Base-by-base conservation (phyloP, 1,139 yeast species). In the Hyphopichia wangnamkhiaoensis region DNA sequence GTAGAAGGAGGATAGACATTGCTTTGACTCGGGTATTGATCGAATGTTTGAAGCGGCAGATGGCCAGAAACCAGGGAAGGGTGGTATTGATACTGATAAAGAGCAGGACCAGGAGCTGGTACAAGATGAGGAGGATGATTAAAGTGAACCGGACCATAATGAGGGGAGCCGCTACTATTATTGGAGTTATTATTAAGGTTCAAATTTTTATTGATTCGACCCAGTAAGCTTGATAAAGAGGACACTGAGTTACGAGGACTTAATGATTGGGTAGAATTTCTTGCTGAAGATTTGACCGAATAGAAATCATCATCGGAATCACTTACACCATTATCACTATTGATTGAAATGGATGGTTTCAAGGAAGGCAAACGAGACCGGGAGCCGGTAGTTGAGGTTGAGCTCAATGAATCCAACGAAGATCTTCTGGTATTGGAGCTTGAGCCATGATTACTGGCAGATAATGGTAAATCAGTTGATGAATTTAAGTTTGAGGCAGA, bases 221-320 rank as follows among this genome's bases (percentile, higher is more conserved):
- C 78, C 44, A 67, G 75, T 31, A 78, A 55, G 42, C 76, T 72
- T 38, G 72, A 67, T 33, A 78, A 48, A 1, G 79, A 63, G 33
- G 65, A 57, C 8, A 76, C 58, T 1, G 81, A 75, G 37, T 65
- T 65, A 37, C 80, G 61, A 2, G 82, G 81, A 1, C 80, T 71
- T 17, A 60, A 47, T 4, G 64, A 50, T 42, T 58, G 61, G 7
- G 67, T 54, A 27, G 56, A 55, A 20, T 50, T 42, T 32, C 61
- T 47, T 12, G 52, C 45, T 15, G 38, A 37, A 5, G 63, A 61
- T 26, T 59, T 48, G 2, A 61, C 56, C 3, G 69, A 61, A 45
- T 70, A 70, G 37, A 54, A 65, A 38, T 70, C 77, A 35, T 72
- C 78, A 19, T 71, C 77, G 24, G 65, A 55, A 43, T 69, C 74